Evolutionary conservation across 257 asterid genomes (phyloP).

Genomic region (Paulownia fortunei): DNA sequence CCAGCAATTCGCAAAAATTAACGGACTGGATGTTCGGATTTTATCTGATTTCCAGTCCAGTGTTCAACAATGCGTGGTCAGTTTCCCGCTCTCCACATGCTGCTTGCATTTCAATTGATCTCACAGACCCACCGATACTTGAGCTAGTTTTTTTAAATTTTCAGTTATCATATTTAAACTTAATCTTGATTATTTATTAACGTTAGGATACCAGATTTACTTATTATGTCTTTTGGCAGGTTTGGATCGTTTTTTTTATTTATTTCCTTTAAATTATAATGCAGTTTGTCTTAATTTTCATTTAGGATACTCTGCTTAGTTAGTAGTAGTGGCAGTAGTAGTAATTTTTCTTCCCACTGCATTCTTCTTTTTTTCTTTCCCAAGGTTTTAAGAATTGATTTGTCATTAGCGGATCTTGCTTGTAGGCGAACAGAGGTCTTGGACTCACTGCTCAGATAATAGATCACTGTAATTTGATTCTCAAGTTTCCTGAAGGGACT

Average conservation of each 20-base stretch:
- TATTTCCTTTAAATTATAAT: background rate
- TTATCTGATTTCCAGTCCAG: conserved; percentile 74
- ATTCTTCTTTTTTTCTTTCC: background rate
- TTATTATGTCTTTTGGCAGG: background rate
- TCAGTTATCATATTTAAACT: background rate
- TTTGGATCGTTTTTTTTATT: background rate
- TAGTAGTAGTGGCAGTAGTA: background rate
- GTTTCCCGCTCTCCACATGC: conserved; percentile 34
- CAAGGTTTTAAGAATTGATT: background rate
- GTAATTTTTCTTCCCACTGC: background rate
- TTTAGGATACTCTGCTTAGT: conserved; percentile 2
- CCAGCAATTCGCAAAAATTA: conserved; percentile 32
- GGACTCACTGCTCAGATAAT: conserved; percentile 89
- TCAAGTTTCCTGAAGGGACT: conserved; percentile 94
- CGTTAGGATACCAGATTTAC: conserved; percentile 11
- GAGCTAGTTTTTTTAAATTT: too few relatives aligned
- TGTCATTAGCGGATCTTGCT: conserved; percentile 33
- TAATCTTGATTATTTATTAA: too few relatives aligned
- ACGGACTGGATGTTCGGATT: conserved; percentile 47
- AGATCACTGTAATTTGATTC: conserved; percentile 89
- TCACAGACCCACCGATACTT: background rate
- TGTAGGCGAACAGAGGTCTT: conserved; percentile 91
- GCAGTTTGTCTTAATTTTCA: background rate
- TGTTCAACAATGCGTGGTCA: conserved; percentile 91
- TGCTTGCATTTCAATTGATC: conserved; percentile 22